phyloP scores from a whole-genome alignment of 352 stramenopile genomes.

The Phytopythium oedochilum region DNA sequence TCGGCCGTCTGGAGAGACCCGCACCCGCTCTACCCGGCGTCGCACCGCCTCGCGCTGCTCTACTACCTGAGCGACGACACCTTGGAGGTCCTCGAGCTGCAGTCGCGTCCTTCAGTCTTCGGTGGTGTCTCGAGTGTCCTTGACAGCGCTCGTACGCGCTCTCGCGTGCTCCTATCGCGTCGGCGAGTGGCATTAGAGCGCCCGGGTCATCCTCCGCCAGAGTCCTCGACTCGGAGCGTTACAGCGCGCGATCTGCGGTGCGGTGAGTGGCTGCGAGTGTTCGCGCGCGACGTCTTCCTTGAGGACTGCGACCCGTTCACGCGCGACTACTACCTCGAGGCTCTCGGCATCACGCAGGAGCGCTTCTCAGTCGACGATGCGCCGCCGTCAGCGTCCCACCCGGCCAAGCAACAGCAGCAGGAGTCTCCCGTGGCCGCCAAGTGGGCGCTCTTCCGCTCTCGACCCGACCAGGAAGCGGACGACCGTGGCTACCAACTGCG shows the following conservation, averaged over 20 bases:
- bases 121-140: constrained; percentile 3
- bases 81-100: constrained; percentile 85
- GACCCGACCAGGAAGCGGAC: background rate
- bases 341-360: constrained; percentile 80
- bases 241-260: constrained; percentile 73
- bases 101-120: constrained; percentile 39
- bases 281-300: constrained; percentile 83
- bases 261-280: constrained; percentile 80
- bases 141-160: constrained; percentile 52
- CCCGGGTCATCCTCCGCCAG: background rate
- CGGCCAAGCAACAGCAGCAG: background rate
- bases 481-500: background rate
- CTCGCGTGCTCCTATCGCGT: constrained; percentile 68
- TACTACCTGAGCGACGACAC: constrained; percentile 93
- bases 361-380: constrained; percentile 9
- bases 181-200: constrained; percentile 44
- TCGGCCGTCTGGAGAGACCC: constrained; percentile 90
- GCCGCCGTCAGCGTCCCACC: background rate
- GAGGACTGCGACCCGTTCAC: constrained; percentile 91
- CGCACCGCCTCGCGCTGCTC: constrained; percentile 84
- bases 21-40: constrained; percentile 88
- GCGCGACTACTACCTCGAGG: constrained; percentile 84
- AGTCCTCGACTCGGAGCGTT: constrained; percentile 21
- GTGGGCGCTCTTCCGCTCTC: constrained; percentile 48
- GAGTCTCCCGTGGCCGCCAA: constrained; percentile 17